A percentile compares a stretch with the other conserved stretches of the same genome.
Conservation (phyloP, 2,329 filamentous ascomycete species). For the Trichoderma breve region DNA sequence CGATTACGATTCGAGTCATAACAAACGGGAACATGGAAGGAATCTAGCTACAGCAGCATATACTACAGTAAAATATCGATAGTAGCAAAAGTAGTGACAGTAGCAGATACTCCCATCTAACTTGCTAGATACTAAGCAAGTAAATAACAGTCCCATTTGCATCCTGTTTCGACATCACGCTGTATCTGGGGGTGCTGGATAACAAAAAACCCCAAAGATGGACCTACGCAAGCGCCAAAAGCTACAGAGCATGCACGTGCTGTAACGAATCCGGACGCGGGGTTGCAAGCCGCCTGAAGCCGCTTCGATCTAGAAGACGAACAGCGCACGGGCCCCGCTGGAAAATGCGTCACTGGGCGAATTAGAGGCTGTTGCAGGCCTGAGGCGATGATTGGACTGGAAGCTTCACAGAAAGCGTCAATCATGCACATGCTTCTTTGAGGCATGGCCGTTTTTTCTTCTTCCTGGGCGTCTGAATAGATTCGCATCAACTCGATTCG, state of each 20-base stretch:
- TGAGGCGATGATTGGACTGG: neutral
- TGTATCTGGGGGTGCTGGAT: neutral
- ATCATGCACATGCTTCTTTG: neutral
- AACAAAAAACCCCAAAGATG: neutral
- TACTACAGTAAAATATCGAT: no score
- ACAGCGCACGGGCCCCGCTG: slow-evolving; percentile 3
- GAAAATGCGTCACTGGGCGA: slow-evolving; percentile 11
- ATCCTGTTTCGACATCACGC: neutral
- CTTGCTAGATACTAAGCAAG: neutral
- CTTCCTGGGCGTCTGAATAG: neutral
- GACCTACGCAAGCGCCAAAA: neutral
- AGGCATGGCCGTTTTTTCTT: neutral
- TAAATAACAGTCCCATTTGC: neutral
- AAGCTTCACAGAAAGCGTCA: neutral
- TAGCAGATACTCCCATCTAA: neutral
- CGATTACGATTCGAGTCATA: neutral
- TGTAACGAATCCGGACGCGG: neutral
- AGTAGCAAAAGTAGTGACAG: no score
- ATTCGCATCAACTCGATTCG: neutral
- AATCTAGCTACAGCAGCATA: neutral
- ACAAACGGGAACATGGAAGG: neutral
- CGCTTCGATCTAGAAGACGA: slow-evolving; percentile 4
- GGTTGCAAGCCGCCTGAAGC: slow-evolving; percentile 9
- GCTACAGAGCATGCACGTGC: neutral
- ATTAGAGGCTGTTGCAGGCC: neutral